Evolutionary conservation across 169 alveolate genomes (phyloP), one percentile per base, ranked within the genome.

Genomic region (Amoebophrya sp.): DNA sequence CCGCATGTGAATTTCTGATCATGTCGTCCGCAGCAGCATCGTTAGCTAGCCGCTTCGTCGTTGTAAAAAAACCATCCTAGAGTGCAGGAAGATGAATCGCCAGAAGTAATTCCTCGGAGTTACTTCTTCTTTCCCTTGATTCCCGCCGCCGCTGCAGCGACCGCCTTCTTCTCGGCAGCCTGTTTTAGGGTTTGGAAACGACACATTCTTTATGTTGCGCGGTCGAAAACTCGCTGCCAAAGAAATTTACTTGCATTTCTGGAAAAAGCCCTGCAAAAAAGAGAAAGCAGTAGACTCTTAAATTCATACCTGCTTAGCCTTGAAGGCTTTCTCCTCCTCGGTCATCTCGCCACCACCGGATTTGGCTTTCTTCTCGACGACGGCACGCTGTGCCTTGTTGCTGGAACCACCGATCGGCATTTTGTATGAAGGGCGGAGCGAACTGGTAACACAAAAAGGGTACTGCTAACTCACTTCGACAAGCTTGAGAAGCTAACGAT

Each of bases 71-170:
- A n/a, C n/a, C n/a, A n/a, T n/a, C n/a, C n/a, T n/a, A n/a, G n/a
- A n/a, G n/a, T n/a, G n/a, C n/a, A n/a, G n/a, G n/a, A n/a, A n/a
- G n/a, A n/a, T n/a, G n/a, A n/a, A n/a, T n/a, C n/a, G n/a, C n/a
- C n/a, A n/a, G n/a, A n/a, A n/a, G n/a, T n/a, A n/a, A n/a, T n/a
- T n/a, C n/a, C n/a, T n/a, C n/a, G n/a, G n/a, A n/a, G n/a, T 66
- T 25, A 66, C 83, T 66, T 66, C 83, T 66, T 66, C 32, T 66
- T 66, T 66, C 83, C 83, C 83, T 66, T 66, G 83, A 66, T 66
- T 1, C 83, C 83, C 29, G 83, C 83, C 10, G 83, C 83, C 2
- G 83, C 83, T 7, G 83, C 83, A 66, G 83, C 83, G 2, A 66
- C 29, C 2, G 83, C 83, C 83, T 66, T 66, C 83, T 66, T 66